Conservation (phyloP, 305 asterid species). For the Striga hermonthica region DNA sequence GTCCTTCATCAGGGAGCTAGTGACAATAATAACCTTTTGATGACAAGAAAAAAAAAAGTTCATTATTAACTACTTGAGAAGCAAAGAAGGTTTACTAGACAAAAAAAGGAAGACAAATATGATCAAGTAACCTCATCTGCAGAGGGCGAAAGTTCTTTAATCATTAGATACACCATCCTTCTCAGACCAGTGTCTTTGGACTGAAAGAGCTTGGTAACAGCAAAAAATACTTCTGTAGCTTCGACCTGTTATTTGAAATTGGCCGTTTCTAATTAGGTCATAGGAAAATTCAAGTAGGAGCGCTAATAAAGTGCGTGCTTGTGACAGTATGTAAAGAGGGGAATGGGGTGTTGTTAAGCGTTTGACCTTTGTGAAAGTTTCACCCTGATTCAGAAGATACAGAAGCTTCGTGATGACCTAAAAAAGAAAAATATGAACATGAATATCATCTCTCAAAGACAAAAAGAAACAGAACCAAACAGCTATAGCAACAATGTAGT, state of each 20-base stretch:
- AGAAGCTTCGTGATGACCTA: constrained; percentile 97
- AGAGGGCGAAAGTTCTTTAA: constrained; percentile 86
- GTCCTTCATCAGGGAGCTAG: constrained; percentile 97
- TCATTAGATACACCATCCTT: constrained; percentile 94
- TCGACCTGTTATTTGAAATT: constrained; percentile 47
- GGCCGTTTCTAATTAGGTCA: not conserved
- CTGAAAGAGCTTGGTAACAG: constrained; percentile 93
- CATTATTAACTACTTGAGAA: constrained; percentile 29
- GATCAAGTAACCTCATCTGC: constrained; percentile 71
- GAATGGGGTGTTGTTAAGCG: constrained; percentile 21
- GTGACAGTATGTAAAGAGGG: constrained; percentile 12
- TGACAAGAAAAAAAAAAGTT: constrained; percentile 32
- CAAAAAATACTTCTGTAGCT: constrained; percentile 89
- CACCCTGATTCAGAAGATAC: constrained; percentile 97
- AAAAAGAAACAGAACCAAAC: constrained; percentile 1
- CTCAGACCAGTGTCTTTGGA: constrained; percentile 83
- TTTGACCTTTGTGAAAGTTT: constrained; percentile 82
- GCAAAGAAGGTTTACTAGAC: constrained; percentile 14
- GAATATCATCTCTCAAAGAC: constrained; percentile 22
- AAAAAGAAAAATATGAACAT: constrained; percentile 22
- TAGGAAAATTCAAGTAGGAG: not conserved
- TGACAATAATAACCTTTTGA: constrained; percentile 82
- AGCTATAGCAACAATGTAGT: not conserved
- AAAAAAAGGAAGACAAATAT: constrained; percentile 20
- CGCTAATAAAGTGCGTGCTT: constrained; percentile 7